phyloP scores from a whole-genome alignment of 495 filamentous ascomycete species.

The Xylaria castorea region DNA sequence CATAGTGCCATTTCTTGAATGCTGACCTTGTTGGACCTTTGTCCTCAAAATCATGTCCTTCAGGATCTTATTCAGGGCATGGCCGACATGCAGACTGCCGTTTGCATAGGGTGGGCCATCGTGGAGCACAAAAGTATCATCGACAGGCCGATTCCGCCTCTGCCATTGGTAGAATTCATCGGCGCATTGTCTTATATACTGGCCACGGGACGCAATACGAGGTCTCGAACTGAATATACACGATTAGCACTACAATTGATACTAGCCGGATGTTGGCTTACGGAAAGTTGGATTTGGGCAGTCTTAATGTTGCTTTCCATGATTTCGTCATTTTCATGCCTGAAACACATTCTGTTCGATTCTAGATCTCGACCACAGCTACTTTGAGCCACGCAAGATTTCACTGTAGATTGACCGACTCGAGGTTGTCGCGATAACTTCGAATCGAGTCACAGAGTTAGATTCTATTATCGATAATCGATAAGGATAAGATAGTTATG shows the following conservation, averaged over 20 bases:
- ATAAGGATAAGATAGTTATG: not conserved
- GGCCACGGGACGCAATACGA: slow-evolving; percentile 51
- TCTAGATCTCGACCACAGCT: slow-evolving; percentile 5
- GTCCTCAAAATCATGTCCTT: slow-evolving; percentile 91
- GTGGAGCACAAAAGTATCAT: slow-evolving; percentile 78
- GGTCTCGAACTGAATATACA: slow-evolving; percentile 51
- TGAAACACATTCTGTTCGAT: slow-evolving; percentile 29
- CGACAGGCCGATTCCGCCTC: slow-evolving; percentile 59
- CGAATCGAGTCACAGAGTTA: not conserved
- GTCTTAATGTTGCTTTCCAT: slow-evolving; percentile 56
- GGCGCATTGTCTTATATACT: slow-evolving; percentile 79
- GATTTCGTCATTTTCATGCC: slow-evolving; percentile 53
- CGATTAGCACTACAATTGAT: slow-evolving; percentile 31
- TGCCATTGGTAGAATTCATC: slow-evolving; percentile 93
- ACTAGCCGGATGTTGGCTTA: slow-evolving; percentile 39
- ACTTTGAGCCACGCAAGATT: not conserved
- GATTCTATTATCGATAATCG: slow-evolving; percentile 13
- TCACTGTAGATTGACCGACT: not conserved
- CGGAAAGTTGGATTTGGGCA: slow-evolving; percentile 58
- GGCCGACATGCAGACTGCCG: slow-evolving; percentile 91
- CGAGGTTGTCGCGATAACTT: slow-evolving; percentile 5
- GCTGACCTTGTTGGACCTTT: slow-evolving; percentile 73
- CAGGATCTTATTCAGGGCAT: slow-evolving; percentile 95
- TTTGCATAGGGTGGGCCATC: slow-evolving; percentile 99
- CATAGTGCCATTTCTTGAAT: not conserved